These are phyloP conservation scores for Tetraselmis chui DNA, from an alignment of 139 green algal species.

Conservation along the genomic window DNA sequence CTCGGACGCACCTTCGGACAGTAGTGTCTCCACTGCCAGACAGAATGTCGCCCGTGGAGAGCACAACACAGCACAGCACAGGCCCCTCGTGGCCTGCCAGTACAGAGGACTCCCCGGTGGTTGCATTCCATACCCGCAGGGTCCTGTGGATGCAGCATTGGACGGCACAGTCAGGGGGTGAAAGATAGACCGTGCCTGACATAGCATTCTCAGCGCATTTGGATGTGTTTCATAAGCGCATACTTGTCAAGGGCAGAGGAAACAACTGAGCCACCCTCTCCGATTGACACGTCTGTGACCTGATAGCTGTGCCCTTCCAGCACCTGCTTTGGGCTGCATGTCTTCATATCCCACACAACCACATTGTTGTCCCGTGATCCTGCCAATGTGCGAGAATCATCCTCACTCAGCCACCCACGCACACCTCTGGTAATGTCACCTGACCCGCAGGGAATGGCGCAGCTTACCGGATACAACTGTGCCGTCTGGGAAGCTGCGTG, in stretches of 20 bases:
- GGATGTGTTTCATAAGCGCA: background rate
- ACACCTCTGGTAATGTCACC: background rate
- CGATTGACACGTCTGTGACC: constrained; percentile 68
- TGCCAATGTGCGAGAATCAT: too few relatives aligned
- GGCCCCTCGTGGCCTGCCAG: constrained; percentile 72
- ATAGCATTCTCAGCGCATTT: constrained; percentile 14
- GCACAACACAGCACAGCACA: constrained; percentile 56
- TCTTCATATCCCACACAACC: constrained; percentile 71
- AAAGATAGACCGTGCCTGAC: background rate
- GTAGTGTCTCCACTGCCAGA: constrained; percentile 69
- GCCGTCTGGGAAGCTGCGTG: constrained; percentile 24
- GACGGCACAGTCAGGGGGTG: constrained; percentile 18
- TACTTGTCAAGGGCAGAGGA: constrained; percentile 76
- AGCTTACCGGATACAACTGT: constrained; percentile 59
- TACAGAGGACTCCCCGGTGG: constrained; percentile 19
- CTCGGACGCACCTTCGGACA: constrained; percentile 29
- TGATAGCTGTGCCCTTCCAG: constrained; percentile 77
- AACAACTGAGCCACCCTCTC: constrained; percentile 49
- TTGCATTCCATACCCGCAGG: constrained; percentile 61
- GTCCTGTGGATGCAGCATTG: constrained; percentile 51
- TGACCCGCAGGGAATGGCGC: background rate
- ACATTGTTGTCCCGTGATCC: constrained; percentile 75
- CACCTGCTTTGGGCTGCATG: constrained; percentile 17
- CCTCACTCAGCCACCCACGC: background rate
- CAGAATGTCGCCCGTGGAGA: constrained; percentile 56